Conservation (phyloP, 805 yeast species). For the Candida peoriensis region DNA sequence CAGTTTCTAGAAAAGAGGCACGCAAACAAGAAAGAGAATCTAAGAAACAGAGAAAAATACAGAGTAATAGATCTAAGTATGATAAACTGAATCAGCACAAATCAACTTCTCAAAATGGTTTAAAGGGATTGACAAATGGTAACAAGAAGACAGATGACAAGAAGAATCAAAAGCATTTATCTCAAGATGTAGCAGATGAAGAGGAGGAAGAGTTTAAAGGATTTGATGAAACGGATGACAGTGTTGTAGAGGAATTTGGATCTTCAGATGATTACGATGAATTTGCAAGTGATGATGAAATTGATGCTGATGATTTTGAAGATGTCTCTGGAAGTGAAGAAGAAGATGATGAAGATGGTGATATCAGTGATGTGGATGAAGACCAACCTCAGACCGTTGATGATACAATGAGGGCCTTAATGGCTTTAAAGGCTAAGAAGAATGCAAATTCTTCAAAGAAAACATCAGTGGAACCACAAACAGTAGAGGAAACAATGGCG, state of each 20-base stretch:
- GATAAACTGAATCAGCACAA: slow-evolving; percentile 1
- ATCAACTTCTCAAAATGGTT: slow-evolving; percentile 28
- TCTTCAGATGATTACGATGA: slow-evolving; percentile 27
- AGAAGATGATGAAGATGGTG: slow-evolving; percentile 17
- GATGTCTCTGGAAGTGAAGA: slow-evolving; percentile 17
- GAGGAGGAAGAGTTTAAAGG: slow-evolving; percentile 23
- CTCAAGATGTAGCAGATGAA: slow-evolving; percentile 17
- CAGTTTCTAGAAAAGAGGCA: slow-evolving; percentile 35
- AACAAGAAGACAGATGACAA: slow-evolving; percentile 25
- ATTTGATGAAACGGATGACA: slow-evolving; percentile 18
- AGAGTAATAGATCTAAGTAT: slow-evolving; percentile 6
- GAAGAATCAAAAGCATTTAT: slow-evolving; percentile 17
- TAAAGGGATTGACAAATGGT: slow-evolving; percentile 22
- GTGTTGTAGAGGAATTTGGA: slow-evolving; percentile 11
- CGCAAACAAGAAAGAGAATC: slow-evolving; percentile 35
- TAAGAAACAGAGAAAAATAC: slow-evolving; percentile 27
- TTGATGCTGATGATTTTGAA: slow-evolving; percentile 17
- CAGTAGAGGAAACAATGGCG: slow-evolving; percentile 32
- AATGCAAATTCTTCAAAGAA: slow-evolving; percentile 18
- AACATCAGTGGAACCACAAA: slow-evolving; percentile 15
- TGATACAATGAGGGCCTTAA: slow-evolving; percentile 41
- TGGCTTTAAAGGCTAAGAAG: slow-evolving; percentile 33
- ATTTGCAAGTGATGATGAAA: slow-evolving; percentile 18
- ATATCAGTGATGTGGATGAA: slow-evolving; percentile 25
- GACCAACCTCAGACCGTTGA: slow-evolving; percentile 32